Conservation (phyloP, 495 filamentous ascomycete genomes). For the Pseudotulostoma volvatum region DNA sequence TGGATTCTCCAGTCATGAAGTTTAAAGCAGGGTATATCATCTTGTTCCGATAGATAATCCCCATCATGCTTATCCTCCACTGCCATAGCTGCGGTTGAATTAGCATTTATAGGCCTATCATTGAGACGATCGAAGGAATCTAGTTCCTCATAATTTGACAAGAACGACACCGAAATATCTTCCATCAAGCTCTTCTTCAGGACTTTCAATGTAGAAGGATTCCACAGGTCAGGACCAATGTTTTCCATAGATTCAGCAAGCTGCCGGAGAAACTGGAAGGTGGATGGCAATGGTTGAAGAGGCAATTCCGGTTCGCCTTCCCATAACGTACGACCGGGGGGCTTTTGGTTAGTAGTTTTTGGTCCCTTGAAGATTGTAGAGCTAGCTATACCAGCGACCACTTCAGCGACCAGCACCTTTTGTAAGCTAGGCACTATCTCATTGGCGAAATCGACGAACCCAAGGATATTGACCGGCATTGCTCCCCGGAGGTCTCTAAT, state of each 20-base stretch:
- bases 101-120: neutral
- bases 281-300: constrained; percentile 60
- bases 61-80: neutral
- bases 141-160: neutral
- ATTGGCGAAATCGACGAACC: constrained; percentile 22
- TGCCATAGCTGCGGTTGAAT: neutral
- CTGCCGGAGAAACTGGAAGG: constrained; percentile 57
- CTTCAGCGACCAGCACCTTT: constrained; percentile 28
- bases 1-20: constrained; percentile 38
- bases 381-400: constrained; percentile 9
- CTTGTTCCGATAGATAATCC: neutral
- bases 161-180: constrained; percentile 19
- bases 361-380: neutral
- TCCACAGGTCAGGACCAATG: constrained; percentile 72
- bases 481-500: constrained; percentile 58
- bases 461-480: constrained; percentile 34
- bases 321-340: constrained; percentile 47
- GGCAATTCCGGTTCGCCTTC: constrained; percentile 63
- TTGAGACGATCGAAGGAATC: neutral
- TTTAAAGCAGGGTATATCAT: neutral
- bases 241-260: constrained; percentile 49
- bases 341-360: neutral
- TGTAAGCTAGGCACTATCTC: constrained; percentile 41
- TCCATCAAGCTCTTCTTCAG: constrained; percentile 41
- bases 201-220: constrained; percentile 41